A percentile compares a stretch with the other conserved stretches of the same genome.
These are phyloP conservation scores for Typha latifolia DNA, from an alignment of 176 grass and related monocot species.

Conservation along the genomic window DNA sequence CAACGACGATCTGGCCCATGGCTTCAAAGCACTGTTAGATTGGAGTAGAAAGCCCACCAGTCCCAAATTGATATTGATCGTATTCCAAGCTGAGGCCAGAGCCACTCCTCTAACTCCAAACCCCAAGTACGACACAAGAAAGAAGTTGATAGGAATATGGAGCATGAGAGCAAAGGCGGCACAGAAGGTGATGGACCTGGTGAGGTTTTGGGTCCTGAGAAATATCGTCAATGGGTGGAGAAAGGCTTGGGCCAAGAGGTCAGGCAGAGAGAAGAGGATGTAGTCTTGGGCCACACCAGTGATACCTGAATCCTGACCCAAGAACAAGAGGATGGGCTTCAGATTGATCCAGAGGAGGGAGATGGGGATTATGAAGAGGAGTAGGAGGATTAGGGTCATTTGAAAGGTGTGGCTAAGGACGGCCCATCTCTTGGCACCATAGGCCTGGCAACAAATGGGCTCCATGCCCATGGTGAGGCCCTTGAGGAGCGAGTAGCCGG, in stretches of 20 bases:
- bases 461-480: slow-evolving; percentile 18
- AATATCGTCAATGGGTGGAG: slow-evolving; percentile 15
- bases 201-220: slow-evolving; percentile 4
- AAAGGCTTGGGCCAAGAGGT: slow-evolving; percentile 12
- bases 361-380: slow-evolving; percentile 7
- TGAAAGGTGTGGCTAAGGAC: slow-evolving; percentile 16
- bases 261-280: slow-evolving; percentile 11
- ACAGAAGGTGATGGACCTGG: slow-evolving; percentile 6
- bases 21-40: background rate
- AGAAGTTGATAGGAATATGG: slow-evolving; percentile 4
- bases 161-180: slow-evolving; percentile 2
- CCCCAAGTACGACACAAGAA: background rate
- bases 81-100: slow-evolving; percentile 7
- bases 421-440: slow-evolving; percentile 9
- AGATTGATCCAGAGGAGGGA: slow-evolving; percentile 9
- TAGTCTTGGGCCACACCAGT: background rate
- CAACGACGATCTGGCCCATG: slow-evolving; percentile 1
- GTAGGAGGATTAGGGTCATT: slow-evolving; percentile 8
- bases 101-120: slow-evolving; percentile 9
- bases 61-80: slow-evolving; percentile 7
- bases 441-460: slow-evolving; percentile 14
- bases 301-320: slow-evolving; percentile 8
- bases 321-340: background rate
- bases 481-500: slow-evolving; percentile 19
- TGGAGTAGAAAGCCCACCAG: background rate